These are phyloP conservation scores for Madurella mycetomatis DNA, from an alignment of 2,329 filamentous ascomycete genomes.

Conservation along the genomic window DNA sequence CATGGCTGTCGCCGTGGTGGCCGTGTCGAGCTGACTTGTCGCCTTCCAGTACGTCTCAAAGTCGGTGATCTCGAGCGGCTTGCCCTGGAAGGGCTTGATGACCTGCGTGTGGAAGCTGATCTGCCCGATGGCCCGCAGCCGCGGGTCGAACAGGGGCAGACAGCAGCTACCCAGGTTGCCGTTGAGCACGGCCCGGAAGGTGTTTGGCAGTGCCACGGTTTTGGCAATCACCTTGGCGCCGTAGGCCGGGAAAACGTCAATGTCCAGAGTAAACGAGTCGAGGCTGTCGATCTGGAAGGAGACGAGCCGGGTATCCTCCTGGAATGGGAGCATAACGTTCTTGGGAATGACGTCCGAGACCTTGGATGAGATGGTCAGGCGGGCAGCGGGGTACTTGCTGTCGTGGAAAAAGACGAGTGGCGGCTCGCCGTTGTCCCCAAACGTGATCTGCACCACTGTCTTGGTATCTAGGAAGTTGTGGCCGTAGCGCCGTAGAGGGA, in stretches of 20 bases:
- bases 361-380: constrained; percentile 94
- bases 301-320: constrained; percentile 89
- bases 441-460: constrained; percentile 88
- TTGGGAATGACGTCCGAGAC: constrained; percentile 92
- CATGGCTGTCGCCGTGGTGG: constrained; percentile 13
- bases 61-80: constrained; percentile 91
- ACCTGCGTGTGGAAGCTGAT: constrained; percentile 93
- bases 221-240: constrained; percentile 97
- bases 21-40: constrained; percentile 81
- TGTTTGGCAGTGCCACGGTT: constrained; percentile 82
- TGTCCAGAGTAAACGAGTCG: constrained; percentile 89
- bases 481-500: constrained; percentile 87
- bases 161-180: constrained; percentile 78
- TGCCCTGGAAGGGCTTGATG: constrained; percentile 90
- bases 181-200: constrained; percentile 65
- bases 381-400: constrained; percentile 90
- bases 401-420: constrained; percentile 95
- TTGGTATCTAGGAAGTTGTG: constrained; percentile 99
- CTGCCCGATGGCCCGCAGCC: constrained; percentile 85
- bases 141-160: constrained; percentile 86
- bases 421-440: constrained; percentile 68
- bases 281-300: constrained; percentile 96
- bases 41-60: constrained; percentile 99
- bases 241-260: constrained; percentile 96
- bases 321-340: constrained; percentile 90